Percentiles rank a stretch among this genome's conserved stretches.
phyloP scores from a whole-genome alignment of 1,284 basidiomycete genomes.

The Tetrapyrgos nigripes region DNA sequence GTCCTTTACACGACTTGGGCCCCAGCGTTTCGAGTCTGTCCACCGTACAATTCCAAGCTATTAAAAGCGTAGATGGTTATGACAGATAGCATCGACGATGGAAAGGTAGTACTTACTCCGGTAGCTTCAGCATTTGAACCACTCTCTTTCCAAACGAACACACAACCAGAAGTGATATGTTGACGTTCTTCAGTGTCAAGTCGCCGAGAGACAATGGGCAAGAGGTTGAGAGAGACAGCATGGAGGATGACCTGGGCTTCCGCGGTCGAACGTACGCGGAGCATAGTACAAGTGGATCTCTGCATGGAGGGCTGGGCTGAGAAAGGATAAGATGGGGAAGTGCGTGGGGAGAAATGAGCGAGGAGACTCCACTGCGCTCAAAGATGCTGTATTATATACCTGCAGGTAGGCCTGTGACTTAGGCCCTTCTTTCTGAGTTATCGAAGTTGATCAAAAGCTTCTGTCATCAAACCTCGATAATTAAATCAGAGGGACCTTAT shows the following conservation, averaged over 20 bases:
- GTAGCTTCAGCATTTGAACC: conserved; percentile 71
- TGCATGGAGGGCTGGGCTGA: conserved; percentile 43
- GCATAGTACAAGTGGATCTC: conserved; percentile 46
- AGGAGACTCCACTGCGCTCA: conserved; percentile 5
- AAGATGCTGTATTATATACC: conserved; percentile 20
- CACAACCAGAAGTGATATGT: conserved; percentile 69
- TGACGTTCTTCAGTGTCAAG: conserved; percentile 77
- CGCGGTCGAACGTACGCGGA: conserved; percentile 55
- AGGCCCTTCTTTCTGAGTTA: too few relatives aligned
- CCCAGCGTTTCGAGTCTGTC: conserved; percentile 84
- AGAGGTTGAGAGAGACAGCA: conserved; percentile 63
- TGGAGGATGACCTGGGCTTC: conserved; percentile 82
- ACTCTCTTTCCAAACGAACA: conserved; percentile 85
- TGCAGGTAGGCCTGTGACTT: too few relatives aligned
- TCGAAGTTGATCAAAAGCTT: too few relatives aligned
- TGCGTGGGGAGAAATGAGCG: neutral
- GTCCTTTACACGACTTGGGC: conserved; percentile 77
- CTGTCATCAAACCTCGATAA: too few relatives aligned
- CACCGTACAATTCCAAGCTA: conserved; percentile 80
- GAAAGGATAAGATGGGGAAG: conserved; percentile 10
- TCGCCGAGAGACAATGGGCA: conserved; percentile 75
- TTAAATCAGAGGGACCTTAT: too few relatives aligned
- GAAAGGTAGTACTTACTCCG: conserved; percentile 53
- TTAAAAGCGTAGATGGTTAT: too few relatives aligned
- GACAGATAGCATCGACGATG: too few relatives aligned